Evolutionary conservation across 768 basidiomycete genomes (phyloP).

Genomic region (Podaxis carcinomalis): DNA sequence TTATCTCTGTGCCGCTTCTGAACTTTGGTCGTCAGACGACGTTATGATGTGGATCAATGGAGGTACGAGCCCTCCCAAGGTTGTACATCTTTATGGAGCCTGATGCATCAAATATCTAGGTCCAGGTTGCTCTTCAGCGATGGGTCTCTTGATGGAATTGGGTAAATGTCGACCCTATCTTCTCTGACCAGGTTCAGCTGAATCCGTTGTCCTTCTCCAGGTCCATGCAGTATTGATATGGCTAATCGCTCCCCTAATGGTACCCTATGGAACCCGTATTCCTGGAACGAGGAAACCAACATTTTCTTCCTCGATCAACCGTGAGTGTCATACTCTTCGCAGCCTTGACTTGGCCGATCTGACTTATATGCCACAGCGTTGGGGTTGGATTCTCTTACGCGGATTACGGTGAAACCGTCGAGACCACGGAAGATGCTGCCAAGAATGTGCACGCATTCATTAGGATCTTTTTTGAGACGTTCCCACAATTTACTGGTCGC

Average conservation of each 20-base stretch:
- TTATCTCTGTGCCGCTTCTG: neutral
- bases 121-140: constrained; percentile 31
- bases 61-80: constrained; percentile 24
- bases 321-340: constrained; percentile 52
- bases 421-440: constrained; percentile 76
- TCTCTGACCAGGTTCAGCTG: neutral
- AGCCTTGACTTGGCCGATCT: constrained; percentile 50
- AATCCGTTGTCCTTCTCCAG: constrained; percentile 15
- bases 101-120: constrained; percentile 22
- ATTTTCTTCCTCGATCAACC: constrained; percentile 64
- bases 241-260: constrained; percentile 43
- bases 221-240: constrained; percentile 52
- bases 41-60: constrained; percentile 56
- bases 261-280: constrained; percentile 51
- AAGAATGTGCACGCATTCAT: constrained; percentile 74
- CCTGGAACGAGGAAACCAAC: constrained; percentile 68
- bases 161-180: constrained; percentile 36
- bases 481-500: constrained; percentile 65
- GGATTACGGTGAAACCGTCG: constrained; percentile 62
- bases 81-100: neutral
- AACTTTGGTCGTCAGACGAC: constrained; percentile 32
- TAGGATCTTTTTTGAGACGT: constrained; percentile 76
- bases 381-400: constrained; percentile 35
- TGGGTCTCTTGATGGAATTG: constrained; percentile 71
- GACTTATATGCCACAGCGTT: neutral